A percentile compares a stretch with the other conserved stretches of the same genome.
These are phyloP conservation scores for Monosporozyma solicola DNA, from an alignment of 805 yeast genomes.

Conservation along the genomic window DNA sequence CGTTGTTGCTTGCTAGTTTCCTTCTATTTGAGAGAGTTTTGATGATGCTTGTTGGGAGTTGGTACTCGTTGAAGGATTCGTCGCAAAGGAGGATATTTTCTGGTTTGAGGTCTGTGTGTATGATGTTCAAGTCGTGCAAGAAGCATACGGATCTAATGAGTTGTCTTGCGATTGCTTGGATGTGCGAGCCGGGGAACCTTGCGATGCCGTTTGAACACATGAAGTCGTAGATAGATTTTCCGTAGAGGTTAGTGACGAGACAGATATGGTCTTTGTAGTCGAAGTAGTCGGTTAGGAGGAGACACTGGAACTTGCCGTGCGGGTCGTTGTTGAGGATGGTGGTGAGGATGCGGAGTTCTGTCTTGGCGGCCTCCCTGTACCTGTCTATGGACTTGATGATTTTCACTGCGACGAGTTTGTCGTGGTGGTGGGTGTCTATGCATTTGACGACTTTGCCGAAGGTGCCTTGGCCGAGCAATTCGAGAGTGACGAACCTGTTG, in stretches of 20 bases:
- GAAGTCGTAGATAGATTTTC: constrained; percentile 82
- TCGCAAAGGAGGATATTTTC: constrained; percentile 68
- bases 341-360: constrained; percentile 71
- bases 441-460: constrained; percentile 98
- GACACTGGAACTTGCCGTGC: constrained; percentile 56
- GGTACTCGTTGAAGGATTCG: constrained; percentile 19
- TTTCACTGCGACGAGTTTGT: constrained; percentile 72
- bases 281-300: constrained; percentile 79
- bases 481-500: constrained; percentile 50
- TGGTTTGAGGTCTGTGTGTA: constrained; percentile 95
- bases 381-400: constrained; percentile 87
- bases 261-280: constrained; percentile 92
- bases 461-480: constrained; percentile 87
- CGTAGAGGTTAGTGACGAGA: constrained; percentile 80
- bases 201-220: constrained; percentile 72
- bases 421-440: constrained; percentile 38
- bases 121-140: constrained; percentile 78
- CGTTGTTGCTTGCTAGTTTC: constrained; percentile 25
- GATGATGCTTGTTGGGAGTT: constrained; percentile 15
- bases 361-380: constrained; percentile 91
- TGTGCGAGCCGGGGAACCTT: constrained; percentile 92
- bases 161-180: constrained; percentile 83
- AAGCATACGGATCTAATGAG: constrained; percentile 77
- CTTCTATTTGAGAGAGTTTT: constrained; percentile 23
- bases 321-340: constrained; percentile 34